phyloP scores from a whole-genome alignment of 345 rosid species.

The Euphorbia peplus region DNA sequence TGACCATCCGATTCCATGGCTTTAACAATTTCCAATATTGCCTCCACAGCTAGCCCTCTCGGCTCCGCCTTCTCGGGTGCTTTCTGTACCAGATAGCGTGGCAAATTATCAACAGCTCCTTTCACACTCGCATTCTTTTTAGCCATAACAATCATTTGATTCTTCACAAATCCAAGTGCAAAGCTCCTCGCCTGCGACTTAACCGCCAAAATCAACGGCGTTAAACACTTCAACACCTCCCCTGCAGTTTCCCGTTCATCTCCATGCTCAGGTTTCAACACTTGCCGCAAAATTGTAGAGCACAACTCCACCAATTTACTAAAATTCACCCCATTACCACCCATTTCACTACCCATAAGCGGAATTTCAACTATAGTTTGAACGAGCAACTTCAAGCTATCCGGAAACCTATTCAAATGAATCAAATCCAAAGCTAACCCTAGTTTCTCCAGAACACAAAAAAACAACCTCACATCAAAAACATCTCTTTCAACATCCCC shows the following conservation, averaged over 20 bases:
- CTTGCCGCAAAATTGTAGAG: conserved; percentile 45
- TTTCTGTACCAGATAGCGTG: conserved; percentile 59
- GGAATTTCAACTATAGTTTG: conserved; percentile 70
- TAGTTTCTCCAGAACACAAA: conserved; percentile 46
- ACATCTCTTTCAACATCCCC: conserved; percentile 36
- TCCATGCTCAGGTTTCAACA: conserved; percentile 65
- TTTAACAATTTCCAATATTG: conserved; percentile 64
- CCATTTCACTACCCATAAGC: conserved; percentile 34
- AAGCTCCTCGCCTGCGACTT: conserved; percentile 69
- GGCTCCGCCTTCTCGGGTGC: conserved; percentile 92
- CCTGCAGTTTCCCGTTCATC: conserved; percentile 54
- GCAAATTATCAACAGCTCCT: conserved; percentile 60
- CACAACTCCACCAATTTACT: conserved; percentile 47
- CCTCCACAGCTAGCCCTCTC: conserved; percentile 76
- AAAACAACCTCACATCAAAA: conserved; percentile 39
- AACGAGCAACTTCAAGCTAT: conserved; percentile 67
- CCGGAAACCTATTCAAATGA: conserved; percentile 78
- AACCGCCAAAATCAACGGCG: conserved; percentile 53
- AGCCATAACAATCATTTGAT: conserved; percentile 34
- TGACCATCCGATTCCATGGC: conserved; percentile 55
- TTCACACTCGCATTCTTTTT: conserved; percentile 43
- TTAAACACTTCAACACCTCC: conserved; percentile 62
- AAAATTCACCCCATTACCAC: conserved; percentile 30
- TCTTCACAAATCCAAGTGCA: conserved; percentile 54
- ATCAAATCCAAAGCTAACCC: conserved; percentile 54